These are phyloP conservation scores for Picea abies DNA, from an alignment of 83 land plant species.

Conservation along the genomic window DNA sequence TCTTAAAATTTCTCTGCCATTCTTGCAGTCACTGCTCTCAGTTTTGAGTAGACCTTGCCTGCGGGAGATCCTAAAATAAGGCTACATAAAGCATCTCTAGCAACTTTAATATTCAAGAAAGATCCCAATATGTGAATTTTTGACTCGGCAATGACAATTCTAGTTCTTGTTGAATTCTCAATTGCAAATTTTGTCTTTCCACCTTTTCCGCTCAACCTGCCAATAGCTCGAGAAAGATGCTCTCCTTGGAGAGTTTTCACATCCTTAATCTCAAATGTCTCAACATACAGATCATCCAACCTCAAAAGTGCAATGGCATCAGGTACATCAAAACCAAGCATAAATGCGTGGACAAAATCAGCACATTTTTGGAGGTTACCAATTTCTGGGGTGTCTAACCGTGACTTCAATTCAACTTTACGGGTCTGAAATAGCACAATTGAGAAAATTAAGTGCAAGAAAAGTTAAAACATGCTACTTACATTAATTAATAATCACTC, in stretches of 20 bases:
- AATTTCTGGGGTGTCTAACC: slow-evolving; percentile 85
- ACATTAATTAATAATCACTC: neutral
- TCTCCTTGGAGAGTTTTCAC: slow-evolving; percentile 91
- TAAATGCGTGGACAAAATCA: slow-evolving; percentile 91
- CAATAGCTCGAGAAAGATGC: slow-evolving; percentile 95
- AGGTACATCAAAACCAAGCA: slow-evolving; percentile 81
- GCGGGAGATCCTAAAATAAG: slow-evolving; percentile 95
- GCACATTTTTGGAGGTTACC: slow-evolving; percentile 91
- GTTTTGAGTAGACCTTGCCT: slow-evolving; percentile 93
- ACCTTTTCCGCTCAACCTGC: slow-evolving; percentile 89
- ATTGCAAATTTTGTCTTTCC: slow-evolving; percentile 80
- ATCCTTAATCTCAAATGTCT: slow-evolving; percentile 96
- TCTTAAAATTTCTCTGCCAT: slow-evolving; percentile 68
- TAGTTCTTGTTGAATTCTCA: slow-evolving; percentile 46
- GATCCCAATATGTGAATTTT: slow-evolving; percentile 91
- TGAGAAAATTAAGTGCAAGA: neutral
- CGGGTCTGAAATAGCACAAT: slow-evolving; percentile 45
- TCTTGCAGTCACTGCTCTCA: slow-evolving; percentile 69
- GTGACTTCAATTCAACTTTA: slow-evolving; percentile 85
- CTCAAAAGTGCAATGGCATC: slow-evolving; percentile 88
- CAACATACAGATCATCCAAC: slow-evolving; percentile 87
- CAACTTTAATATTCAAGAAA: slow-evolving; percentile 79
- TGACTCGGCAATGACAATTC: slow-evolving; percentile 93
- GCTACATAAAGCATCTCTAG: slow-evolving; percentile 93
- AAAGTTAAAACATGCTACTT: neutral